Conservation (phyloP, 768 basidiomycete genomes). For the Leccinum imitatum region DNA sequence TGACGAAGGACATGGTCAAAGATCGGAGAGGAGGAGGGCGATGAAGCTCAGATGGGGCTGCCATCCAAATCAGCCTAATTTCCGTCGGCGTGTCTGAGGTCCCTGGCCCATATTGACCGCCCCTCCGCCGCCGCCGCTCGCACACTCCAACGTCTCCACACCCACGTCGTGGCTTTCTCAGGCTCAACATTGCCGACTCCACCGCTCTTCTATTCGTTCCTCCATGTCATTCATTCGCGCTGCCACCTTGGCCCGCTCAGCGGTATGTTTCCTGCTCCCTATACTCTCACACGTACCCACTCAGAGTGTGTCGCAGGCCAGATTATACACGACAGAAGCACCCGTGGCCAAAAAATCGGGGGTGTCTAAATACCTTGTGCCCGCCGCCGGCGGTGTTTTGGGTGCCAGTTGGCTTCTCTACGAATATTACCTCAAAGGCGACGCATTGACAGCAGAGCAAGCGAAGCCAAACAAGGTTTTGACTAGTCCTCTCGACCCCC, state of each 20-base stretch:
- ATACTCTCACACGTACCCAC: neutral
- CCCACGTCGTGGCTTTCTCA: slow-evolving; percentile 11
- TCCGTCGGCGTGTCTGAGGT: slow-evolving; percentile 24
- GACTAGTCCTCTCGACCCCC: slow-evolving; percentile 71
- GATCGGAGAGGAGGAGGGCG: slow-evolving; percentile 5
- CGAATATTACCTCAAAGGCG: slow-evolving; percentile 44
- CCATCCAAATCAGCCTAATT: slow-evolving; percentile 13
- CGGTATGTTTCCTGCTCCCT: slow-evolving; percentile 30
- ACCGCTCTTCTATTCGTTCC: neutral
- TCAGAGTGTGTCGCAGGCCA: slow-evolving; percentile 29
- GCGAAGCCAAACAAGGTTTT: slow-evolving; percentile 41
- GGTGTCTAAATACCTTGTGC: slow-evolving; percentile 44
- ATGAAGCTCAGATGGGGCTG: slow-evolving; percentile 9
- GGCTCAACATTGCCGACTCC: slow-evolving; percentile 3
- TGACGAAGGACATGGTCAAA: slow-evolving; percentile 83
- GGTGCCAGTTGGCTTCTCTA: slow-evolving; percentile 45
- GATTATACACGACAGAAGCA: slow-evolving; percentile 48
- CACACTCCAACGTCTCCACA: neutral
- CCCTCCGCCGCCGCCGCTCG: neutral
- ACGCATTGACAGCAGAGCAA: slow-evolving; percentile 23
- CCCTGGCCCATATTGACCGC: slow-evolving; percentile 3
- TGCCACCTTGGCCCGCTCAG: slow-evolving; percentile 41
- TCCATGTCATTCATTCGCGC: slow-evolving; percentile 46
- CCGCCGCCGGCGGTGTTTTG: slow-evolving; percentile 32
- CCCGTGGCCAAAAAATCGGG: slow-evolving; percentile 48